Percentiles rank a stretch among this genome's conserved stretches.
Conservation (phyloP, 495 filamentous ascomycete species). For the Penicillium macrosclerotiorum region DNA sequence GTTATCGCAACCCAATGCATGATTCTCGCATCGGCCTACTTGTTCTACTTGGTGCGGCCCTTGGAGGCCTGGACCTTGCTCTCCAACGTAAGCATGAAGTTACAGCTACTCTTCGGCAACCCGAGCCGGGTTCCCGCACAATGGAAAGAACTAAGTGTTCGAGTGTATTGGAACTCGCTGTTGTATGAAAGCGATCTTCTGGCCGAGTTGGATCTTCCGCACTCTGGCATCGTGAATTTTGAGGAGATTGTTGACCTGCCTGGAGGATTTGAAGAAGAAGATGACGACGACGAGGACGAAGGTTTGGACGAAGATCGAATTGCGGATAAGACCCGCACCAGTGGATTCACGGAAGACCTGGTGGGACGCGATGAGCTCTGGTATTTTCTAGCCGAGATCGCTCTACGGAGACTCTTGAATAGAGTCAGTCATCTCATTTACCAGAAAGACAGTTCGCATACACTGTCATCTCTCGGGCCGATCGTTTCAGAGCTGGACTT, state of each 20-base stretch:
- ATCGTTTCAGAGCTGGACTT: constrained; percentile 78
- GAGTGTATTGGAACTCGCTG: constrained; percentile 81
- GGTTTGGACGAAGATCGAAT: constrained; percentile 37
- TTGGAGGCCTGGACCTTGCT: constrained; percentile 80
- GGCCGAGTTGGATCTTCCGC: constrained; percentile 76
- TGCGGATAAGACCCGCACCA: constrained; percentile 9
- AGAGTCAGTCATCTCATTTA: constrained; percentile 80
- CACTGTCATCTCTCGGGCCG: constrained; percentile 67
- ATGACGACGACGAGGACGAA: constrained; percentile 46
- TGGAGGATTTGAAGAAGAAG: constrained; percentile 65
- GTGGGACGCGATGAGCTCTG: constrained; percentile 73
- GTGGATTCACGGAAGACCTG: constrained; percentile 8
- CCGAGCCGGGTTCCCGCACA: constrained; percentile 65
- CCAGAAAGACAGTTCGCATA: constrained; percentile 66
- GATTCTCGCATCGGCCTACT: constrained; percentile 72
- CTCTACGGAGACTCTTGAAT: constrained; percentile 71
- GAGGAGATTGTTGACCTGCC: constrained; percentile 79
- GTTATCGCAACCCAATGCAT: constrained; percentile 76
- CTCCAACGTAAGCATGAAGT: constrained; percentile 74
- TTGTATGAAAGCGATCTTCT: constrained; percentile 80
- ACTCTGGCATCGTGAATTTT: constrained; percentile 76
- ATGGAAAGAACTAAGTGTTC: constrained; percentile 67
- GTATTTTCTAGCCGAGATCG: constrained; percentile 83
- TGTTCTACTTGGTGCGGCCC: constrained; percentile 78
- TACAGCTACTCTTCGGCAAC: constrained; percentile 71